phyloP scores from a whole-genome alignment of 108 stramenopile species.

The Phaeodactylum tricornutum region DNA sequence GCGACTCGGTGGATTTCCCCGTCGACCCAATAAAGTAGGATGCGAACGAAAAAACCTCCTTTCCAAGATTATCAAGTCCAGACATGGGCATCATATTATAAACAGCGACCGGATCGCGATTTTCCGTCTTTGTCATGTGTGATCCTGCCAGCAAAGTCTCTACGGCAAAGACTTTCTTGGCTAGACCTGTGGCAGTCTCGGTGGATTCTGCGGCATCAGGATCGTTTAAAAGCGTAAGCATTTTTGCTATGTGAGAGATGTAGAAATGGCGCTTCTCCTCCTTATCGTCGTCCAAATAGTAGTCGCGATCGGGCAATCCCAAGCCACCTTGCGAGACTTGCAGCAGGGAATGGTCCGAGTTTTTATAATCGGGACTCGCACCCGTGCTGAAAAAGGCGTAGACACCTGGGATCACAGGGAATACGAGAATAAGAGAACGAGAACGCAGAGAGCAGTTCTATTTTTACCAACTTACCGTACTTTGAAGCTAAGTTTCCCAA shows the following conservation, averaged over 20 bases:
- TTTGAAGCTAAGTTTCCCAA: slow-evolving; percentile 37
- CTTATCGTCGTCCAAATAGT: slow-evolving; percentile 81
- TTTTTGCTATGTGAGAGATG: slow-evolving; percentile 33
- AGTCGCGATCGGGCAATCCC: slow-evolving; percentile 65
- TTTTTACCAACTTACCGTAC: no score
- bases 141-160: slow-evolving; percentile 41
- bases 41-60: slow-evolving; percentile 37
- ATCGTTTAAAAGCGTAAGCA: slow-evolving; percentile 38
- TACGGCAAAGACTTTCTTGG: slow-evolving; percentile 34
- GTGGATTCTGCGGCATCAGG: slow-evolving; percentile 8
- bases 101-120: slow-evolving; percentile 59
- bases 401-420: background rate
- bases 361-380: slow-evolving; percentile 45
- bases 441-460: slow-evolving; percentile 9
- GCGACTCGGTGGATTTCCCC: slow-evolving; percentile 25
- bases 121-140: slow-evolving; percentile 76
- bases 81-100: slow-evolving; percentile 60
- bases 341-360: slow-evolving; percentile 39
- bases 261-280: slow-evolving; percentile 51
- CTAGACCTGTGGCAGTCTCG: slow-evolving; percentile 13
- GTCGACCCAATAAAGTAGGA: slow-evolving; percentile 36
- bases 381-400: slow-evolving; percentile 42
- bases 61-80: slow-evolving; percentile 12
- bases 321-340: slow-evolving; percentile 60
- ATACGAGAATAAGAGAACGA: slow-evolving; percentile 8